These are phyloP conservation scores for Cladosporium austrohemisphaericum DNA, from an alignment of 2,329 filamentous ascomycete species.

Conservation along the genomic window DNA sequence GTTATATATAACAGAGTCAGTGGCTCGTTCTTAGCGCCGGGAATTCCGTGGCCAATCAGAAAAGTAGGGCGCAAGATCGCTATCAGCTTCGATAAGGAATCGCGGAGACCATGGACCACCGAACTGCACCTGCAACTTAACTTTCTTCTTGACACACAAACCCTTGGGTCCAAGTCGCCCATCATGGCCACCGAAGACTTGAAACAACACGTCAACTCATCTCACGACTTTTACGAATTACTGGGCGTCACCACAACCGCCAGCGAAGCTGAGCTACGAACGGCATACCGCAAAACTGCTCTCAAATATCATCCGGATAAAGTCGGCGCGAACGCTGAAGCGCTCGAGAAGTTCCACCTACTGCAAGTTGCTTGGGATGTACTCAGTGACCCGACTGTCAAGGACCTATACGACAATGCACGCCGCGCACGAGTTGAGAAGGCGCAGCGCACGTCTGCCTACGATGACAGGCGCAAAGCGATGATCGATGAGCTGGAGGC, in stretches of 20 bases:
- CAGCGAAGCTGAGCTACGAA: constrained; percentile 67
- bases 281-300: constrained; percentile 78
- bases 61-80: too few species aligned
- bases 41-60: too few species aligned
- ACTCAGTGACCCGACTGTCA: constrained; percentile 65
- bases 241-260: constrained; percentile 61
- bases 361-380: constrained; percentile 85
- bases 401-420: constrained; percentile 73
- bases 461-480: constrained; percentile 67
- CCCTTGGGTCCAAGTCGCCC: too few species aligned
- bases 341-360: constrained; percentile 77
- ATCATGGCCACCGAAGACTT: constrained; percentile 41
- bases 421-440: constrained; percentile 68
- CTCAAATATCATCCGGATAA: constrained; percentile 96
- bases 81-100: too few species aligned
- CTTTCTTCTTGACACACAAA: too few species aligned
- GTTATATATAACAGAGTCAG: too few species aligned
- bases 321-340: constrained; percentile 59
- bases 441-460: constrained; percentile 65
- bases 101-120: too few species aligned
- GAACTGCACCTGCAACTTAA: too few species aligned
- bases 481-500: constrained; percentile 86
- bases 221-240: constrained; percentile 71
- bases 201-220: constrained; percentile 38
- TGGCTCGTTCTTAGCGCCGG: too few species aligned